Evolutionary conservation across 2,329 filamentous ascomycete genomes (phyloP).

Genomic region (Curvularia verruculosa): DNA sequence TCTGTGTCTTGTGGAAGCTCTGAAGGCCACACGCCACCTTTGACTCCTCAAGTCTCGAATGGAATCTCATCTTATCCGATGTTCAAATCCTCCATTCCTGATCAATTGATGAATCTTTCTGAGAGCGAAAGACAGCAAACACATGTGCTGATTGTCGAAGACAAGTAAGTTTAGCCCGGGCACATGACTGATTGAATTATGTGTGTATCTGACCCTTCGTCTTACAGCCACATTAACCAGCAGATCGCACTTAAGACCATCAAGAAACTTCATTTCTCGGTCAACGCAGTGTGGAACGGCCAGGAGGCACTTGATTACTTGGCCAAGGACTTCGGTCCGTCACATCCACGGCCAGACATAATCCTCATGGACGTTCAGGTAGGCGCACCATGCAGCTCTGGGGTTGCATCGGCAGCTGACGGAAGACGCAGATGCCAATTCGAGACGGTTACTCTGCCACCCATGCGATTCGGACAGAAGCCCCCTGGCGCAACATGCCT

Average conservation of each 20-base stretch:
- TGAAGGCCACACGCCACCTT: constrained; percentile 60
- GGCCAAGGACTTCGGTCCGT: constrained; percentile 56
- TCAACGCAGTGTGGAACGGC: constrained; percentile 76
- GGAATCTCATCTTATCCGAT: constrained; percentile 35
- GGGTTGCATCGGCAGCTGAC: constrained; percentile 3
- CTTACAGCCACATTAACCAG: constrained; percentile 65
- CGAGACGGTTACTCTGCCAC: constrained; percentile 81
- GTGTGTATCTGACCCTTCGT: constrained; percentile 10
- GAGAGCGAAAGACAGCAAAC: constrained; percentile 65
- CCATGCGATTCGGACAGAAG: constrained; percentile 71
- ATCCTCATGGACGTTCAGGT: constrained; percentile 82
- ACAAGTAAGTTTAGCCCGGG: constrained; percentile 64
- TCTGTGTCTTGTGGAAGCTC: constrained; percentile 71
- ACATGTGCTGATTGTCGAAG: constrained; percentile 79
- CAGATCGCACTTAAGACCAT: constrained; percentile 79
- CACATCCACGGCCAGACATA: constrained; percentile 68
- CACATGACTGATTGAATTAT: not conserved
- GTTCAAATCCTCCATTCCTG: constrained; percentile 32
- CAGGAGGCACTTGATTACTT: constrained; percentile 80
- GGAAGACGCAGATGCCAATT: constrained; percentile 50
- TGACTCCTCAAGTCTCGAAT: constrained; percentile 38
- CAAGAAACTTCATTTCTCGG: constrained; percentile 72
- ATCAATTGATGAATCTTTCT: constrained; percentile 55
- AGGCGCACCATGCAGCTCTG: constrained; percentile 49
- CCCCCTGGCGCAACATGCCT: constrained; percentile 66